These are phyloP conservation scores for Aspergillus affinis DNA, from an alignment of 495 filamentous ascomycete genomes.

Conservation along the genomic window DNA sequence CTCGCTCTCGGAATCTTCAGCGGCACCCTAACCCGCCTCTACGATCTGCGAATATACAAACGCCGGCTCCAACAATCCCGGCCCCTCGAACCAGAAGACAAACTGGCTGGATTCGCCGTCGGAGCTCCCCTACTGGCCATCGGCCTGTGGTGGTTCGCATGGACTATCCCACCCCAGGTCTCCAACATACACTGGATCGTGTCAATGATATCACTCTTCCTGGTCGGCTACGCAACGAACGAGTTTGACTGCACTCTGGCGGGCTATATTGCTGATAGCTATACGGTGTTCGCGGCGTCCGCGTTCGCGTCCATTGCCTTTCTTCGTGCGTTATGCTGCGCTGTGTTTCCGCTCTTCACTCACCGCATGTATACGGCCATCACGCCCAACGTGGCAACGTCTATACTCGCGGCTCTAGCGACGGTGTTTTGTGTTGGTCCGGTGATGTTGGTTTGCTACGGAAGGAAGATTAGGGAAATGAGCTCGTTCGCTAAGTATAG, in stretches of 20 bases:
- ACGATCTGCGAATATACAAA: conserved; percentile 26
- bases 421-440: conserved; percentile 40
- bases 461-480: conserved; percentile 32
- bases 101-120: conserved; percentile 40
- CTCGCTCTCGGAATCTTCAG: conserved; percentile 32
- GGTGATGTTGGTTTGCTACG: conserved; percentile 34
- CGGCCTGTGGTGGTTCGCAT: conserved; percentile 45
- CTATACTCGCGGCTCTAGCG: conserved; percentile 39
- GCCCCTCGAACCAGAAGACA: conserved; percentile 37
- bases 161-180: conserved; percentile 41
- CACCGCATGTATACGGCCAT: conserved; percentile 37
- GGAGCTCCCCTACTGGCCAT: conserved; percentile 38
- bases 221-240: conserved; percentile 44
- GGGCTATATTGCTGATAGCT: conserved; percentile 49
- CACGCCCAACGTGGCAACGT: conserved; percentile 37
- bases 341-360: conserved; percentile 42
- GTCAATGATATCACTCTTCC: conserved; percentile 31
- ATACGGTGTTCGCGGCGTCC: conserved; percentile 43
- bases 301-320: conserved; percentile 42
- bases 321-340: conserved; percentile 36
- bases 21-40: conserved; percentile 33
- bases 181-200: conserved; percentile 33
- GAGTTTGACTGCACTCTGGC: conserved; percentile 44
- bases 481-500: conserved; percentile 46
- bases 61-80: conserved; percentile 12